Evolutionary conservation across 2,329 filamentous ascomycete species (phyloP), one percentile per base, ranked within the genome.

Genomic region (Trichoderma sp.): DNA sequence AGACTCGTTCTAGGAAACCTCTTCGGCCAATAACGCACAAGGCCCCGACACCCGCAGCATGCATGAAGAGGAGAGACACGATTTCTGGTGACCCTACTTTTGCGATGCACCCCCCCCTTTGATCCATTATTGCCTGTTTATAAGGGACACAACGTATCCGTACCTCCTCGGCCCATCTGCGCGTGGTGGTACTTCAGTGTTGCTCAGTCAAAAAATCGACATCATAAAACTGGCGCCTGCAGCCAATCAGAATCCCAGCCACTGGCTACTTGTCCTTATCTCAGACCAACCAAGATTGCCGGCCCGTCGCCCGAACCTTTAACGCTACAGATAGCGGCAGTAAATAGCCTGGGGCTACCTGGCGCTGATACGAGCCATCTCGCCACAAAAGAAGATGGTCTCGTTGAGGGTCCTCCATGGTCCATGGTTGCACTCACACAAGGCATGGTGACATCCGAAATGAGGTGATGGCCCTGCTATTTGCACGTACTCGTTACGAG

Each of bases 181-280:
- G 53, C 69, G 63, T 26, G 58, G 71, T 78, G 78, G 77, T 74
- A 74, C 72, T 76, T 74, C 47, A 60, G 58, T 47, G 32, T 21
- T 57, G 71, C 71, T 73, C 79, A 79, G 80, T 77, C 79, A 78
- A 81, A 77, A 69, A 75, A 78, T 80, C 77, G 81, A 83, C 82
- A 83, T 76, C 81, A 83, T 78, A 78, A 85, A 85, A 83, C 76
- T 78, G 74, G 65, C 62, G 57, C 71, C 63, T 57, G 26, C 67
- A 73, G 74, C 83, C 83, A 84, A 84, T 84, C 81, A 83, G 24
- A 36, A 26, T 24, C 58, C 18, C 32, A n/a, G 71, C 67, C 70
- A 72, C 72, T 47, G 62, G 72, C 72, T 73, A 73, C 64, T 62
- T 70, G 75, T 78, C 71, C 83, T 85, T 85, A 85, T 85, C 83